These are phyloP conservation scores for Boletellus sp. DNA, from an alignment of 1,284 basidiomycete genomes.

Conservation along the genomic window DNA sequence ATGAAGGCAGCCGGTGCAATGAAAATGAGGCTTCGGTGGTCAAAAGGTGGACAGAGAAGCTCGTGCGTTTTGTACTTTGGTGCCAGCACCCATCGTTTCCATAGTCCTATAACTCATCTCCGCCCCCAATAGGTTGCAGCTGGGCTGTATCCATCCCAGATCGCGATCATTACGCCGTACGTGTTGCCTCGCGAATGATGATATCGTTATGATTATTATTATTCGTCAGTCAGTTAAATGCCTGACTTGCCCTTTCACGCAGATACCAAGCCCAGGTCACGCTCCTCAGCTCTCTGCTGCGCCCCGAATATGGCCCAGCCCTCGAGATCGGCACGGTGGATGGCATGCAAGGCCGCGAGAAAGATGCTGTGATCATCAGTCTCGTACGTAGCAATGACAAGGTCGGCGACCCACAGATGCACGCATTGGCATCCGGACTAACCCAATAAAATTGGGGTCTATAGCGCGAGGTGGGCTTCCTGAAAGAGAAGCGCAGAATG, in stretches of 20 bases:
- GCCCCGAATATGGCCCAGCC: slow-evolving; percentile 61
- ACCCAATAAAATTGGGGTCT: neutral
- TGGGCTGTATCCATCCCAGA: slow-evolving; percentile 71
- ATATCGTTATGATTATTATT: neutral
- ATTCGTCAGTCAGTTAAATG: neutral
- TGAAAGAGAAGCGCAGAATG: slow-evolving; percentile 85
- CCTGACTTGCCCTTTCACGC: slow-evolving; percentile 2
- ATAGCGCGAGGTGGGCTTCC: slow-evolving; percentile 85
- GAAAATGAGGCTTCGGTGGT: slow-evolving; percentile 91
- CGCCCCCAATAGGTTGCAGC: slow-evolving; percentile 52
- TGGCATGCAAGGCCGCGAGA: slow-evolving; percentile 91
- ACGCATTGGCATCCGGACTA: slow-evolving; percentile 29
- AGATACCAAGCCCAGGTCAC: slow-evolving; percentile 91
- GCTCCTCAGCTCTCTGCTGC: slow-evolving; percentile 69
- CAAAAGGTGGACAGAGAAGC: slow-evolving; percentile 72
- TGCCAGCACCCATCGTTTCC: neutral
- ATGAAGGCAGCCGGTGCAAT: slow-evolving; percentile 87
- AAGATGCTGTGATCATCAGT: slow-evolving; percentile 85
- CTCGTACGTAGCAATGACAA: slow-evolving; percentile 86
- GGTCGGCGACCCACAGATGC: slow-evolving; percentile 33
- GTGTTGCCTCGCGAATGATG: slow-evolving; percentile 1
- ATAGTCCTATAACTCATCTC: neutral
- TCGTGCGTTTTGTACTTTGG: slow-evolving; percentile 49
- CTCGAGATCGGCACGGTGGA: slow-evolving; percentile 91
- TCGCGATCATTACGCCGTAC: slow-evolving; percentile 89